Conservation (phyloP, 2,329 filamentous ascomycete genomes). For the Cercospora sesami region DNA sequence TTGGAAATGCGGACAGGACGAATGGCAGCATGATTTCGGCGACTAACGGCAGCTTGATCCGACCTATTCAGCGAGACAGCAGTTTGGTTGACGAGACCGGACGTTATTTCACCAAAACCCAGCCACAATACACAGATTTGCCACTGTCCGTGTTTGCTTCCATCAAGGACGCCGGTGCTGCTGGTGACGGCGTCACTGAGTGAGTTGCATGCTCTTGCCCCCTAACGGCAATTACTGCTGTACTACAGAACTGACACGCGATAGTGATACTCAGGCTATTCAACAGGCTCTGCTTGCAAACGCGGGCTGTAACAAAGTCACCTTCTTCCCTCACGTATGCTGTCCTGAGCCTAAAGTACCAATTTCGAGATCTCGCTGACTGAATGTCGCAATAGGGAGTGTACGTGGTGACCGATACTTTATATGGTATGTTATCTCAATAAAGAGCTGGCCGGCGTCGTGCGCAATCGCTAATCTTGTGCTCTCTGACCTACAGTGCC, state of each 20-base stretch:
- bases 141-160: constrained; percentile 47
- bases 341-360: not conserved
- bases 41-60: constrained; percentile 23
- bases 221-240: not conserved
- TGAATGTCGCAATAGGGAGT: constrained; percentile 32
- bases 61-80: constrained; percentile 23
- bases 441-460: not conserved
- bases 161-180: constrained; percentile 47
- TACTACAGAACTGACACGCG: not conserved
- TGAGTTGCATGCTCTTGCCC: not conserved
- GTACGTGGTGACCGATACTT: constrained; percentile 51
- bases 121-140: constrained; percentile 49
- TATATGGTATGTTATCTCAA: constrained; percentile 36
- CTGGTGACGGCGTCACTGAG: constrained; percentile 27
- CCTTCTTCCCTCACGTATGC: constrained; percentile 44
- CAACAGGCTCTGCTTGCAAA: constrained; percentile 28
- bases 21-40: constrained; percentile 17
- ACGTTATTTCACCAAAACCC: constrained; percentile 45
- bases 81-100: constrained; percentile 30
- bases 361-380: not conserved
- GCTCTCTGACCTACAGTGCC: constrained; percentile 38
- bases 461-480: not conserved
- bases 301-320: constrained; percentile 42
- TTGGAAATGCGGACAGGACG: constrained; percentile 26
- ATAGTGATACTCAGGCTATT: constrained; percentile 38